Conservation (phyloP, 495 filamentous ascomycete genomes). For the Thermochaetoides thermophila region DNA sequence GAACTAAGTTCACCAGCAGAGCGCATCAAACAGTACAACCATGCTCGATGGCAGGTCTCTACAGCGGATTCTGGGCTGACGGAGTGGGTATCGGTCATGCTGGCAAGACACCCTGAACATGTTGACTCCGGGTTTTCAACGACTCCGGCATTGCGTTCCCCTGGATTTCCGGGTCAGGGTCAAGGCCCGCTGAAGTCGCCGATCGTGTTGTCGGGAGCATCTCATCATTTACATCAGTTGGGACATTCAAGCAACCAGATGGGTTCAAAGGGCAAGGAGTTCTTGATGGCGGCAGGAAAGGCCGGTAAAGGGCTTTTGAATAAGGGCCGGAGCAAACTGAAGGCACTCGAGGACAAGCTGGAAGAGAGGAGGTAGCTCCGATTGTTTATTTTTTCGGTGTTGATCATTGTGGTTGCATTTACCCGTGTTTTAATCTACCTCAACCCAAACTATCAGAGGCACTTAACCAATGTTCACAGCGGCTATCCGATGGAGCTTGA, state of each 20-base stretch:
- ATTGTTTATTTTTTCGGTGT: neutral
- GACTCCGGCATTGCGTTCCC: too few relatives aligned
- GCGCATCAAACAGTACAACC: conserved; percentile 53
- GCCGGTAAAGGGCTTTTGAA: conserved; percentile 77
- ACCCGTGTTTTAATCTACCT: neutral
- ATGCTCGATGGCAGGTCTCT: conserved; percentile 54
- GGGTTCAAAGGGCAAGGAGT: conserved; percentile 66
- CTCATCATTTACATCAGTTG: conserved; percentile 7
- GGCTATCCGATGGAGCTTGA: too few relatives aligned
- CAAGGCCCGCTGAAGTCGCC: too few relatives aligned
- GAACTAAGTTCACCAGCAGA: conserved; percentile 43
- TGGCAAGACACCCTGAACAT: conserved; percentile 23
- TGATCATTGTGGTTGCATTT: neutral
- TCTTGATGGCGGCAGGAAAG: conserved; percentile 68
- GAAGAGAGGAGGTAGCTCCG: too few relatives aligned
- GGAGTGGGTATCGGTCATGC: conserved; percentile 50
- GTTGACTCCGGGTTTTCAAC: conserved; percentile 10
- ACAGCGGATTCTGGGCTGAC: conserved; percentile 54
- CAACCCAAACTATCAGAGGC: too few relatives aligned
- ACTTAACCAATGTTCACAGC: too few relatives aligned
- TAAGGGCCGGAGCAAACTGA: conserved; percentile 72
- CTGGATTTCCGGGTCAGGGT: too few relatives aligned
- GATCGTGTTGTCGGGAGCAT: neutral
- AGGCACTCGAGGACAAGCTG: conserved; percentile 64
- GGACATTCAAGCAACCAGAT: conserved; percentile 34